Conservation (phyloP, 306 rosid species). For the Prunus mira region DNA sequence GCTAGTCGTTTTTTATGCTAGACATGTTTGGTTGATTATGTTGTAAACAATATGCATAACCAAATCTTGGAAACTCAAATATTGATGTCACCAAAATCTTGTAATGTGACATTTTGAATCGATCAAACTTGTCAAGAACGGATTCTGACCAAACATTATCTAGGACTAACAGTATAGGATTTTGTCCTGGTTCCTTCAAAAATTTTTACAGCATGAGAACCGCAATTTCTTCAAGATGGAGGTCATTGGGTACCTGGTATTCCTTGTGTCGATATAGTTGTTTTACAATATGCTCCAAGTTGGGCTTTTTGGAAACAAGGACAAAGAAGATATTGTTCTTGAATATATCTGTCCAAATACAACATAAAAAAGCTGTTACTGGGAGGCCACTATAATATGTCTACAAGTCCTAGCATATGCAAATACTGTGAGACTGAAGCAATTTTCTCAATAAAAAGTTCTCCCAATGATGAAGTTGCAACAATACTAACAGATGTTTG, state of each 20-base stretch:
- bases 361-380: slow-evolving; percentile 3
- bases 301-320: slow-evolving; percentile 35
- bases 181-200: not conserved
- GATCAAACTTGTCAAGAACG: slow-evolving; percentile 33
- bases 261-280: slow-evolving; percentile 25
- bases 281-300: slow-evolving; percentile 23
- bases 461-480: too few species aligned
- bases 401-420: too few species aligned
- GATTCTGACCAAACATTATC: slow-evolving; percentile 7
- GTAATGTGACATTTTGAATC: slow-evolving; percentile 22
- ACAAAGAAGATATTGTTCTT: slow-evolving; percentile 37
- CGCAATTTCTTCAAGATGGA: slow-evolving; percentile 14
- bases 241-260: not conserved
- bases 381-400: not conserved
- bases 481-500: too few species aligned
- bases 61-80: not conserved
- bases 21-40: too few species aligned
- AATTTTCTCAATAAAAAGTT: too few species aligned
- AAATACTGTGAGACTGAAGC: too few species aligned
- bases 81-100: slow-evolving; percentile 28
- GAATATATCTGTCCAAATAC: slow-evolving; percentile 35
- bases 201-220: slow-evolving; percentile 21
- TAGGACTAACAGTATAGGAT: not conserved
- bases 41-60: too few species aligned
- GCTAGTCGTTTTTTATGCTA: too few species aligned